Base-by-base conservation (phyloP, 2,329 filamentous ascomycete species). In the Pyrenophora graminea region DNA sequence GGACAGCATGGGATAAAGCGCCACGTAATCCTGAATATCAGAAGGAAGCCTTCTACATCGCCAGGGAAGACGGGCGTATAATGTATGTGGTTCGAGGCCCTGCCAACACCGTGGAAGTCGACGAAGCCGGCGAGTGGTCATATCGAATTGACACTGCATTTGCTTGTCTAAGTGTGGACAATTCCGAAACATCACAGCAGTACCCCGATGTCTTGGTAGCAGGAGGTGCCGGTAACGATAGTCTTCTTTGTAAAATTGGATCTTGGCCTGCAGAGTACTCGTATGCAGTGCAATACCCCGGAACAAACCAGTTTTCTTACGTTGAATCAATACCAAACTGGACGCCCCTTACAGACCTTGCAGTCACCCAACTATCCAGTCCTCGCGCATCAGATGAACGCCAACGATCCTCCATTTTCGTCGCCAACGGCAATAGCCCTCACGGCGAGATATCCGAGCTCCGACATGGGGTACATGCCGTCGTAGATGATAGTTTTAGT, bases 1-100 rank as follows among this genome's bases (percentile, higher is more conserved):
- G 91, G 89, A 88, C 88, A 3, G 85, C 88, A 19, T 99, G 93
- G 92, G 85, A 90, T 23, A 84, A 90, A 52, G 89, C 91, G 2
- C 82, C 85, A 52, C 85, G 93, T 6, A 81, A 69, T 47, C 58
- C 60, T 15, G 62, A 85, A 19, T 81, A 81, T 53, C 76, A 77
- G 15, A 85, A 86, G 31, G 94, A 97, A 66, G 85, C 87, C 53
- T 85, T 97, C 41, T 96, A 94, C 66, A 77, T 99, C 13, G 89
- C 88, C 9, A 85, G 92, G 47, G 93, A 97, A 74, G 93, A 97
- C 67, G 94, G 94, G 3, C 78, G 86, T 41, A 81, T 97, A 8
- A 82, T 86, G 46, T 89, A 88, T 58, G 74, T 93, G 4, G 86
- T 91, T 59, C 84, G 90, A 51, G 60, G 59, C 37, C 80, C 80